Evolutionary conservation across 2,329 filamentous ascomycete genomes (phyloP), one percentile per base, ranked within the genome.

Genomic region (Xylariaceae sp.): DNA sequence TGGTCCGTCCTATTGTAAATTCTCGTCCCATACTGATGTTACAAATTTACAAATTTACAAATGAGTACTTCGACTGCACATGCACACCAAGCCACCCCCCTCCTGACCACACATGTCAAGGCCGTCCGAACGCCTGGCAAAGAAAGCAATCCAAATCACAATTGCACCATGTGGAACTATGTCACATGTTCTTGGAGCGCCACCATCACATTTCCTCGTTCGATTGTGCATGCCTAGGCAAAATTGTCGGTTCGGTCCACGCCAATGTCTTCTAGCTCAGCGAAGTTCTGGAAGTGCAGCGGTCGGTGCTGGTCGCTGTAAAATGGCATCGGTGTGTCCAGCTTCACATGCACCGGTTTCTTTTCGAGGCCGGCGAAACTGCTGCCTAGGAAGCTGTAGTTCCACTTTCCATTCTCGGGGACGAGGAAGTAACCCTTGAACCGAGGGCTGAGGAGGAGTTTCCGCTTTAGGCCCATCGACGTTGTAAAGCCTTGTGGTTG

Each of bases 301-400:
- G 93, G 92, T 22, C 94, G 84, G 72, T 99, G 95, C 63, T 91
- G 81, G 63, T 92, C 91, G 67, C 88, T 92, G 74, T 99, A 99
- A 74, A 96, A 97, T 9, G 88, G 80, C 61, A 87, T 73, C 16
- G 94, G 94, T 41, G 90, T 95, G 72, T 97, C 95, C 49, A 99
- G 86, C 78, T 94, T 94, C 63, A 97, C 92, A 63, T 91, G 88
- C 41, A 97, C 82, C 3, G 86, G 81, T 75, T 90, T 90, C 84
- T 97, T 97, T 75, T 96, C 91, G 58, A 96, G 81, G 39, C 86
- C 85, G 13, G 87, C 85, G 68, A 97, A 99, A 1, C 86, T 85
- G 60, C 86, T 90, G 50, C 94, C 94, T 86, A 97, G 90, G 79
- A 99, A 99, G 71, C 89, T 94, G 76, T 97, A 99, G 73, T 99